Conservation (phyloP, 164 flowering plant species). For the Annona squamosa region DNA sequence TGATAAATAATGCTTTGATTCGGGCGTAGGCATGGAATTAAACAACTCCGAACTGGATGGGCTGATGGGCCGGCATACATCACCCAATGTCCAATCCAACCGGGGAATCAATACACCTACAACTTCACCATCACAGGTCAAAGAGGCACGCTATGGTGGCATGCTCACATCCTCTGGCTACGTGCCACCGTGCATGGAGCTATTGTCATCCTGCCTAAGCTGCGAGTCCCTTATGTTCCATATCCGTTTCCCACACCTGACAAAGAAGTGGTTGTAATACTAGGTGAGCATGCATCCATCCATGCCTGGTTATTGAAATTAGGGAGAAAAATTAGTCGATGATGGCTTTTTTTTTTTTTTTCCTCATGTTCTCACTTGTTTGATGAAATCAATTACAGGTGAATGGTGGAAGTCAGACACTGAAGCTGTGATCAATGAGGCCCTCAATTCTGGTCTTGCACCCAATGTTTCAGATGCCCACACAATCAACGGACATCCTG, state of each 20-base stretch:
- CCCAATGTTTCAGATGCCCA: constrained; percentile 85
- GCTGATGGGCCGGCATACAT: constrained; percentile 82
- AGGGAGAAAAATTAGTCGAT: too few species aligned
- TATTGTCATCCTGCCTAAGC: constrained; percentile 70
- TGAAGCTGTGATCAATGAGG: constrained; percentile 65
- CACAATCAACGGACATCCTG: constrained; percentile 77
- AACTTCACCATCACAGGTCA: constrained; percentile 79
- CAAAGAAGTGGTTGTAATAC: constrained; percentile 48
- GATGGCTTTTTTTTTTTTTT: background rate
- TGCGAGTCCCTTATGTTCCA: constrained; percentile 26
- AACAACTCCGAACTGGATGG: constrained; percentile 82
- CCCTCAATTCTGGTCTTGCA: constrained; percentile 52
- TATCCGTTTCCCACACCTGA: constrained; percentile 63
- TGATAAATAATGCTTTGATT: background rate
- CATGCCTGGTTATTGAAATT: background rate
- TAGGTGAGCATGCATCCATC: constrained; percentile 29
- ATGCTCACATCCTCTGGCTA: constrained; percentile 77
- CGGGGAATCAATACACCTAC: constrained; percentile 55
- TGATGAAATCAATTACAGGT: constrained; percentile 21
- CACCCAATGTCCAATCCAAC: constrained; percentile 78
- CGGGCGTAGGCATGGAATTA: constrained; percentile 58
- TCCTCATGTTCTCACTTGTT: background rate
- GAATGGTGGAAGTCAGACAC: constrained; percentile 92
- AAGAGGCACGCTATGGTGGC: constrained; percentile 75
- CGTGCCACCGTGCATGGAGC: constrained; percentile 72